Conservation (phyloP, 2,329 filamentous ascomycete genomes). For the Neonectria sp. region DNA sequence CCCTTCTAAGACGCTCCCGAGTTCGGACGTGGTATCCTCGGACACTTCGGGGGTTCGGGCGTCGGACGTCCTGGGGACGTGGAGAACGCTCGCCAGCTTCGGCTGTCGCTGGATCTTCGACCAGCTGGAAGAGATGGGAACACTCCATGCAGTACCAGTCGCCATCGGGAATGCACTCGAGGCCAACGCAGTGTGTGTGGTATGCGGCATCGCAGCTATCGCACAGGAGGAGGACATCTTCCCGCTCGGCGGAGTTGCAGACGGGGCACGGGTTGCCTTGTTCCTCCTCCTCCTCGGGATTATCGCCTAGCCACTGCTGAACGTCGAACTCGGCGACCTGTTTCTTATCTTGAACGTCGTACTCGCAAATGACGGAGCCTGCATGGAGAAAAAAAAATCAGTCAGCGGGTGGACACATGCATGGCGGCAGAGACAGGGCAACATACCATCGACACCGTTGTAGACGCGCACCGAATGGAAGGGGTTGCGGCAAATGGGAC, state of each 20-base stretch:
- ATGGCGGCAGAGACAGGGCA: conserved; percentile 33
- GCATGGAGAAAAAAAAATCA: conserved; percentile 26
- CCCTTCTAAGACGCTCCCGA: conserved; percentile 69
- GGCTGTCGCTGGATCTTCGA: conserved; percentile 50
- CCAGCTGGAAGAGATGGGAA: conserved; percentile 63
- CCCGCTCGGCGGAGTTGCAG: conserved; percentile 85
- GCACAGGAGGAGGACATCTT: conserved; percentile 89
- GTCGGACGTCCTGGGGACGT: conserved; percentile 48
- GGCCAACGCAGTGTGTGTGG: conserved; percentile 91
- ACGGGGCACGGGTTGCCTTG: conserved; percentile 83
- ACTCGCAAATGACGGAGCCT: conserved; percentile 72
- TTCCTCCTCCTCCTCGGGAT: conserved; percentile 80
- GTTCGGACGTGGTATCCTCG: conserved; percentile 65
- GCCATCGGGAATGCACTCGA: conserved; percentile 81
- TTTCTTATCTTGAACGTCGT: conserved; percentile 83
- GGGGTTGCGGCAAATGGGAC: conserved; percentile 92
- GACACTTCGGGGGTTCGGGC: conserved; percentile 51
- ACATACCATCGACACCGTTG: conserved; percentile 83
- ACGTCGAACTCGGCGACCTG: conserved; percentile 93
- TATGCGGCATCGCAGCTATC: conserved; percentile 92
- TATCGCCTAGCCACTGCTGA: conserved; percentile 79
- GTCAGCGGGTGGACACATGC: conserved; percentile 39
- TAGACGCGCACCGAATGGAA: conserved; percentile 94
- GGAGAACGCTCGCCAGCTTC: conserved; percentile 54
- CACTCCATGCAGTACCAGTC: conserved; percentile 96